Evolutionary conservation across 176 grass and related monocot species (phyloP).

Genomic region (Rhynchospora pubera): DNA sequence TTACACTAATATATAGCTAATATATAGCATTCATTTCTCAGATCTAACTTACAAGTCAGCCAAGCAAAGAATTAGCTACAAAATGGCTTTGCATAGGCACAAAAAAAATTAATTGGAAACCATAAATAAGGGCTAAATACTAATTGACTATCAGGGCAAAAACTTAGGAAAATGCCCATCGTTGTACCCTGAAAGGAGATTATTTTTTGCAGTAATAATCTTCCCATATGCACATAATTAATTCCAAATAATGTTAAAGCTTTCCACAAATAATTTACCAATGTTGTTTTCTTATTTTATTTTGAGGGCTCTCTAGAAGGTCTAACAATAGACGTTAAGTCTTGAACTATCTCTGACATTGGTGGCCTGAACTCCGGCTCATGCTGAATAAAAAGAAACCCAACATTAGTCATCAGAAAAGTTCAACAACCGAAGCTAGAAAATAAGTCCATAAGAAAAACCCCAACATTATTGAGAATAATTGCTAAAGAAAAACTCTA

Average conservation of each 20-base stretch:
- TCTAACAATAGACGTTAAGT: conserved; percentile 56
- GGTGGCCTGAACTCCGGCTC: conserved; percentile 81
- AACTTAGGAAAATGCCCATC: conserved; percentile 5
- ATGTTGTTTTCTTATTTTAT: conserved; percentile 15
- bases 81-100: conserved; percentile 19
- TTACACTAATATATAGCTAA: conserved; percentile 22
- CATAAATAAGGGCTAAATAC: conserved; percentile 14
- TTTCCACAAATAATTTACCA: conserved; percentile 10
- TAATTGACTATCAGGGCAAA: conserved; percentile 16
- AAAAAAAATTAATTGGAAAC: conserved; percentile 15
- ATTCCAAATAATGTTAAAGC: background rate
- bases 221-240: conserved; percentile 21
- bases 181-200: conserved; percentile 12
- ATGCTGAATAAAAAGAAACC: conserved; percentile 33
- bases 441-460: background rate
- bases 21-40: conserved; percentile 9
- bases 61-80: conserved; percentile 24
- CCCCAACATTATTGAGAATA: background rate
- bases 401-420: conserved; percentile 7
- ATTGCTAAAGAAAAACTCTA: background rate
- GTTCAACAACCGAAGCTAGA: background rate
- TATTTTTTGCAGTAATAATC: conserved; percentile 14
- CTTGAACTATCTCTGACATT: conserved; percentile 90
- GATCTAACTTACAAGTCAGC: conserved; percentile 7
- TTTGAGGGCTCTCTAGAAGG: conserved; percentile 41